Evolutionary conservation across 257 asterid species (phyloP).

Genomic region (Coffea eugenioides): DNA sequence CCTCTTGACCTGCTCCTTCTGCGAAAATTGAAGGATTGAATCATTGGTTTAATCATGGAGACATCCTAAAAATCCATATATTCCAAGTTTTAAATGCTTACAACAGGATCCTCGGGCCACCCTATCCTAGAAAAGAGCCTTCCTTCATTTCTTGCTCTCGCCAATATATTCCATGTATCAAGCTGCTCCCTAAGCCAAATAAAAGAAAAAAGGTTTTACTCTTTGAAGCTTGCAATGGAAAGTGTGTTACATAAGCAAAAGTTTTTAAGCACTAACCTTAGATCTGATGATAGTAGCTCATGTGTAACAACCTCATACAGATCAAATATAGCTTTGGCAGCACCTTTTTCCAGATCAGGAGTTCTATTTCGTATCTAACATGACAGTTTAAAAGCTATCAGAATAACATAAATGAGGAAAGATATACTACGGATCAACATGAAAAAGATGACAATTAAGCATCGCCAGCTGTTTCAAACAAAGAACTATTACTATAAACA

Average conservation of each 20-base stretch:
- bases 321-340: constrained; percentile 83
- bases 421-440: not conserved
- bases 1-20: constrained; percentile 98
- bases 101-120: constrained; percentile 95
- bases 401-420: constrained; percentile 13
- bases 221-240: constrained; percentile 3
- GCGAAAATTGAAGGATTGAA: constrained; percentile 3
- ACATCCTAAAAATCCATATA: not conserved
- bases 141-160: constrained; percentile 90
- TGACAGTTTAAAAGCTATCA: constrained; percentile 9
- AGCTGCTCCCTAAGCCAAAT: constrained; percentile 76
- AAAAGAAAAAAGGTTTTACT: constrained; percentile 12
- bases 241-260: constrained; percentile 12
- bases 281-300: constrained; percentile 74
- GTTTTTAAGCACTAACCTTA: constrained; percentile 53
- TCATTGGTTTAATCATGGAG: not conserved
- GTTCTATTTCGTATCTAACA: constrained; percentile 70
- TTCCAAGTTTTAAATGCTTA: constrained; percentile 26
- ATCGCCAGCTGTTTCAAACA: not conserved
- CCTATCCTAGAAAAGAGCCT: constrained; percentile 89
- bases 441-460: not conserved
- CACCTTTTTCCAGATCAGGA: constrained; percentile 91
- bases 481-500: not conserved
- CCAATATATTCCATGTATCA: constrained; percentile 90
- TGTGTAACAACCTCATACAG: constrained; percentile 92